Base-by-base conservation (phyloP, 257 asterid genomes). In the Nicotiana benthamiana region DNA sequence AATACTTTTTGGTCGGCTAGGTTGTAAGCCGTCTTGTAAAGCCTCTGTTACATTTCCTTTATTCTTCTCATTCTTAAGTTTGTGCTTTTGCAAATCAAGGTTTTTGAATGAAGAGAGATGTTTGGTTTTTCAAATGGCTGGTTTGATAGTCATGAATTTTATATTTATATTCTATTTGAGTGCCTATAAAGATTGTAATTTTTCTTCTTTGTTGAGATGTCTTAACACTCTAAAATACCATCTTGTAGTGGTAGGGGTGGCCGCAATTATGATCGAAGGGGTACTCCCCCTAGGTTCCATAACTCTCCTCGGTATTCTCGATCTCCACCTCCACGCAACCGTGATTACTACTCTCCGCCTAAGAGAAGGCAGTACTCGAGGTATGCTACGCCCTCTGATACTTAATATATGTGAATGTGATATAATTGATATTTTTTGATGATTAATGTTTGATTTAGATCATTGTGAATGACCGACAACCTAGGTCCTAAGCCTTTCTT, bases 311-410 rank as follows among this genome's bases (percentile, higher is more conserved):
- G 20, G 92, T 89, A 92, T 77, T 94, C 97, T 28, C 93, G 91
- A 3, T 92, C 99, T 36, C 98, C 99, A 46, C 91, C 93, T 9
- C 90, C 93, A 7, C 94, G 81, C 20, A 79, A 88, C 85, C 95
- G 89, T 75, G 97, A 92, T 57, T 90, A 95, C 87, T 89, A 91
- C 76, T 92, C 99, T 12, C 85, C 78, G 9, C 43, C 88, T n/a
- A 94, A 86, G 92, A 90, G 98, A 86, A 88, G 97, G 67, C 83
- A 81, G 30, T 84, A 89, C 87, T 91, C 97, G 2, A 91, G 99
- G 99, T 92, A 80, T 60, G 82, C 2, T 60, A 17, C 20, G 3
- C 0, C 11, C n/a, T 18, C 4, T 56, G 24, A 18, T 18, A n/a
- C 24, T 74, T 46, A 13, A 3, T 48, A 48, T 22, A 12, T 32